Evolutionary conservation across 2,329 filamentous ascomycete species (phyloP), one percentile per base, ranked within the genome.

Genomic region (Malbranchea zuffiana): DNA sequence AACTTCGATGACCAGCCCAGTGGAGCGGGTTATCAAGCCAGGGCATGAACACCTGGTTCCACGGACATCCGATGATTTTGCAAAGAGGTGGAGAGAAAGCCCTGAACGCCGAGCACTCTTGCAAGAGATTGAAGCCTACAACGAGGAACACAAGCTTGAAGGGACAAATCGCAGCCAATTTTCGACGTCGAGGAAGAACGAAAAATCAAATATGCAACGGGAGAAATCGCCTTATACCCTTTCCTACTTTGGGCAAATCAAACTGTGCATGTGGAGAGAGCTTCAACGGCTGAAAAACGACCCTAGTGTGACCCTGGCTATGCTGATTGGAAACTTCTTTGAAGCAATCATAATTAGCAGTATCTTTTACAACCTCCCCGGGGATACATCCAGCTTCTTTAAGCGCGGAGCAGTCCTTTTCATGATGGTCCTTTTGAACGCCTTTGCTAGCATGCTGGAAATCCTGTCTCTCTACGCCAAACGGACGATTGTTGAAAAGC

Each of bases 401-500:
- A 71, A 74, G 49, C 76, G 84, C 42, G 82, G 81, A 45, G 78
- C 81, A 30, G 68, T 92, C 17, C 66, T 93, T 35, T 93, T 92
- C 73, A 88, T 92, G 54, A 82, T 82, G 47, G 77, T 86, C 51
- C 67, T 93, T 43, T 77, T 90, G 66, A 92, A 88, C 57, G 84
- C 83, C 30, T 88, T 90, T 52, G 71, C 78, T 44, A 81, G 75
- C 54, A 80, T 80, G 37, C 70, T 90, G 25, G 84, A 90, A 58
- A 73, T 94, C 54, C 60, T 90, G 15, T 85, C 82, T 0, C 69
- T 93, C 4, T 94, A 88, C 53, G 75, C 82, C 2, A 85, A 94
- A 72, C 79, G 87, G 25, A 80, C 82, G 1, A 93, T 94, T 50
- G 83, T 94, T 41, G 85, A 94, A 54, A 94, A 94, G 57, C 87